phyloP scores from a whole-genome alignment of 495 filamentous ascomycete species.

The Penicillium waksmanii region DNA sequence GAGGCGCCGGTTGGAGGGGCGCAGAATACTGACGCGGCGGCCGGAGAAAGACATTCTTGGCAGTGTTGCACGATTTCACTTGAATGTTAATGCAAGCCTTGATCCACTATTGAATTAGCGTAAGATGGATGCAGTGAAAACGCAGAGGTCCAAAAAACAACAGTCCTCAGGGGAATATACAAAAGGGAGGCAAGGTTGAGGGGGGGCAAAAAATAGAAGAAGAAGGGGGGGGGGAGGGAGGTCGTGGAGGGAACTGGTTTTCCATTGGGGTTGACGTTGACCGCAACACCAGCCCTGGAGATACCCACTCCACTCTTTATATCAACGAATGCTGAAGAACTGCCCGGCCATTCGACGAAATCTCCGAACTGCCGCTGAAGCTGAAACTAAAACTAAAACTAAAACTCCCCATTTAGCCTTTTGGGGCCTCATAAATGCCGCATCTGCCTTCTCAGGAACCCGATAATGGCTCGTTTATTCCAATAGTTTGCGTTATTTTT shows the following conservation, averaged over 20 bases:
- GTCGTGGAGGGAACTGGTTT: not conserved
- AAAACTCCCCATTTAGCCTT: constrained; percentile 6
- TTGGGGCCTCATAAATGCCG: constrained; percentile 4
- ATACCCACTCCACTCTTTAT: not conserved
- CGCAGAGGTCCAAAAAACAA: not conserved
- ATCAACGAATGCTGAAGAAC: constrained; percentile 10
- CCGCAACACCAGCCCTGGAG: constrained; percentile 7
- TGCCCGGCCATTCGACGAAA: constrained; percentile 31
- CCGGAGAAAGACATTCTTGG: constrained; percentile 56
- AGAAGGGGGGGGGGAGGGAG: constrained; percentile 3
- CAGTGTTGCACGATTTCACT: constrained; percentile 1
- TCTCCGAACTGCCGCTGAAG: constrained; percentile 18
- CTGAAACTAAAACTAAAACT: constrained; percentile 14
- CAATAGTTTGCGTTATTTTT: too few species aligned
- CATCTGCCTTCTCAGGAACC: constrained; percentile 8
- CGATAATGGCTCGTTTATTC: constrained; percentile 1
- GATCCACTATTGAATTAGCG: constrained; percentile 1
- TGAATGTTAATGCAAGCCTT: constrained; percentile 1
- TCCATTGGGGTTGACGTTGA: constrained; percentile 4
- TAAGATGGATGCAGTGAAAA: not conserved
- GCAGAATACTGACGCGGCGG: constrained; percentile 51
- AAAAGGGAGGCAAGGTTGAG: not conserved
- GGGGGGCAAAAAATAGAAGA: not conserved
- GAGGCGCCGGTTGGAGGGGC: constrained; percentile 43
- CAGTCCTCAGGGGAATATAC: not conserved